These are phyloP conservation scores for Infundibulicybe gibba DNA, from an alignment of 768 basidiomycete species.

Conservation along the genomic window DNA sequence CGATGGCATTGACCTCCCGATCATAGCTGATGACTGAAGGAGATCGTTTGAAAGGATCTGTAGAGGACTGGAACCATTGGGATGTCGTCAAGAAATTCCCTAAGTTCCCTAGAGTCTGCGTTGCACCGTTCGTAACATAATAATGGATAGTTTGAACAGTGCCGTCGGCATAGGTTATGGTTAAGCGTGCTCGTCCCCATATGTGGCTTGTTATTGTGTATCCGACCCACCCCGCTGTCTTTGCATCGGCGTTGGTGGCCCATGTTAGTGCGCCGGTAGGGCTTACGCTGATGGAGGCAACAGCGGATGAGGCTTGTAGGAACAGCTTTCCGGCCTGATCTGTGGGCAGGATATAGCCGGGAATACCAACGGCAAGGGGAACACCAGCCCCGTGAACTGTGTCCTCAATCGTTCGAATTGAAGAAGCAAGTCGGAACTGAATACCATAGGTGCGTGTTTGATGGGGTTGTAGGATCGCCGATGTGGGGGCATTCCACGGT, in stretches of 20 bases:
- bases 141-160: conserved; percentile 51
- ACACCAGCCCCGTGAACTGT: conserved; percentile 35
- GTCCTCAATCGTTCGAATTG: conserved; percentile 46
- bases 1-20: conserved; percentile 42
- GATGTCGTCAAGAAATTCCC: conserved; percentile 51
- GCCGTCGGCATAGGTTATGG: conserved; percentile 47
- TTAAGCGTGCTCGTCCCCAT: conserved; percentile 48
- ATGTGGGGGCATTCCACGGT: conserved; percentile 53
- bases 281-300: conserved; percentile 37
- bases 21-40: conserved; percentile 55
- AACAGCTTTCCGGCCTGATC: conserved; percentile 51
- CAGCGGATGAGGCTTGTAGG: conserved; percentile 37
- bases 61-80: conserved; percentile 48
- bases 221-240: conserved; percentile 38
- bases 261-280: conserved; percentile 45
- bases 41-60: conserved; percentile 50
- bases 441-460: conserved; percentile 51
- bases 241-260: conserved; percentile 39
- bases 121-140: conserved; percentile 43
- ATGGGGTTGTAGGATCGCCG: conserved; percentile 39
- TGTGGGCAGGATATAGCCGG: conserved; percentile 47
- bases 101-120: conserved; percentile 40
- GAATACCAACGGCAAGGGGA: conserved; percentile 49
- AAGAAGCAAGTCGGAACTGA: conserved; percentile 45
- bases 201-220: conserved; percentile 40